phyloP scores from a whole-genome alignment of 352 stramenopile genomes.

The Phytophthora europaea region DNA sequence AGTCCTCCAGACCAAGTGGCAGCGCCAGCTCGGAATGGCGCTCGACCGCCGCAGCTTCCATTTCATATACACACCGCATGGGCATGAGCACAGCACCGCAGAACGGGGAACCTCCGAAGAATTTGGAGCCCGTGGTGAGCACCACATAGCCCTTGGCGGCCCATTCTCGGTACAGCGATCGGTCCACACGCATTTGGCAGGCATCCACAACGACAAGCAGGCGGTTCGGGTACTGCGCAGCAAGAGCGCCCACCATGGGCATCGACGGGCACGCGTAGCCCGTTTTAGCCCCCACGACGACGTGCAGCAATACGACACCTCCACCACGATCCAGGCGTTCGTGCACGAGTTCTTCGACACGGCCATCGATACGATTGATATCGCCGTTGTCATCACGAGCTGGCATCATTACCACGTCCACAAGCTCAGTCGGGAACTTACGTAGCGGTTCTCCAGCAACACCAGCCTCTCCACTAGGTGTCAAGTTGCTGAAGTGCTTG shows the following conservation, averaged over 20 bases:
- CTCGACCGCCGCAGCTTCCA: conserved; percentile 73
- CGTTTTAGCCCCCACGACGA: conserved; percentile 90
- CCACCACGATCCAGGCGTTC: conserved; percentile 50
- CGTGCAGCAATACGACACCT: conserved; percentile 82
- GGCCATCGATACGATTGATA: conserved; percentile 60
- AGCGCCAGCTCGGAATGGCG: conserved; percentile 70
- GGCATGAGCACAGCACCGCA: conserved; percentile 88
- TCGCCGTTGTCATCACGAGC: conserved; percentile 64
- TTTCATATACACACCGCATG: conserved; percentile 79
- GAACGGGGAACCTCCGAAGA: conserved; percentile 89
- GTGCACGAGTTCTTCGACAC: conserved; percentile 55
- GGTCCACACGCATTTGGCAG: conserved; percentile 88
- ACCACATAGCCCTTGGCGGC: conserved; percentile 70
- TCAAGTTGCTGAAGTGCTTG: conserved; percentile 86
- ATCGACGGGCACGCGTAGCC: conserved; percentile 85
- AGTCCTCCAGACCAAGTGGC: conserved; percentile 81
- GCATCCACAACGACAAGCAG: conserved; percentile 89
- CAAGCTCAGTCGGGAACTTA: conserved; percentile 66
- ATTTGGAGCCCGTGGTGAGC: conserved; percentile 90
- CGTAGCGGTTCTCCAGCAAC: conserved; percentile 55
- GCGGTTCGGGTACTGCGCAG: conserved; percentile 66
- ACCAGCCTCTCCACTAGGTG: conserved; percentile 69
- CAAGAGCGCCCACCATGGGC: conserved; percentile 62
- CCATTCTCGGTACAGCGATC: conserved; percentile 72
- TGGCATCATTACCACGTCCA: conserved; percentile 73